Percentiles rank a stretch among this genome's conserved stretches.
These are phyloP conservation scores for Alternaria ventricosa DNA, from an alignment of 2,329 filamentous ascomycete species.

Conservation along the genomic window DNA sequence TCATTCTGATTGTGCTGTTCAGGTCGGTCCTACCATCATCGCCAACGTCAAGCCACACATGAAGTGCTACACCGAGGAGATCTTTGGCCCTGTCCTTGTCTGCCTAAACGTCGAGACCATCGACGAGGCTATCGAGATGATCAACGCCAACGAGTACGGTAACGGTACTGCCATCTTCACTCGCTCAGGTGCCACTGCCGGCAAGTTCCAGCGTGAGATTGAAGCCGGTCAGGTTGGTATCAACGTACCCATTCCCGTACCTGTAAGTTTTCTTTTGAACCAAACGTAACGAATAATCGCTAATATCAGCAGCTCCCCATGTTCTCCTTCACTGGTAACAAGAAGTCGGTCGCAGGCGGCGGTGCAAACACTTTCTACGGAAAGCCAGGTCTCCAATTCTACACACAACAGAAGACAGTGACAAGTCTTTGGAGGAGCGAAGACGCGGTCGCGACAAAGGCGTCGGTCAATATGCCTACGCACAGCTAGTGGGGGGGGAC, in stretches of 20 bases:
- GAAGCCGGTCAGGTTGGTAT: conserved; percentile 87
- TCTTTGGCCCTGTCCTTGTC: conserved; percentile 84
- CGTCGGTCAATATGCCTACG: conserved; percentile 86
- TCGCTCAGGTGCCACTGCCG: conserved; percentile 75
- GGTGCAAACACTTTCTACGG: conserved; percentile 96
- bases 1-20: conserved; percentile 20
- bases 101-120: conserved; percentile 80
- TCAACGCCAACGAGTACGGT: conserved; percentile 86
- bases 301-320: conserved; percentile 56
- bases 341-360: conserved; percentile 90
- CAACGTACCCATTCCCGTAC: conserved; percentile 78
- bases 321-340: conserved; percentile 71
- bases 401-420: conserved; percentile 97
- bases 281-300: neutral
- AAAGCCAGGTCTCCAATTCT: conserved; percentile 89
- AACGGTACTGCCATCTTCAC: conserved; percentile 90
- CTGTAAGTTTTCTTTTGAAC: conserved; percentile 33
- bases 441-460: conserved; percentile 85
- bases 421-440: conserved; percentile 88
- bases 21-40: conserved; percentile 84
- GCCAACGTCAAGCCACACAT: conserved; percentile 79
- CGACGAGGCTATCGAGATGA: conserved; percentile 79
- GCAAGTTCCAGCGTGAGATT: conserved; percentile 79
- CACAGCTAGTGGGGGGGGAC: conserved; percentile 49
- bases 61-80: conserved; percentile 85